Evolutionary conservation across 2,329 filamentous ascomycete species (phyloP).

Genomic region (Drechslerella coelobrocha): DNA sequence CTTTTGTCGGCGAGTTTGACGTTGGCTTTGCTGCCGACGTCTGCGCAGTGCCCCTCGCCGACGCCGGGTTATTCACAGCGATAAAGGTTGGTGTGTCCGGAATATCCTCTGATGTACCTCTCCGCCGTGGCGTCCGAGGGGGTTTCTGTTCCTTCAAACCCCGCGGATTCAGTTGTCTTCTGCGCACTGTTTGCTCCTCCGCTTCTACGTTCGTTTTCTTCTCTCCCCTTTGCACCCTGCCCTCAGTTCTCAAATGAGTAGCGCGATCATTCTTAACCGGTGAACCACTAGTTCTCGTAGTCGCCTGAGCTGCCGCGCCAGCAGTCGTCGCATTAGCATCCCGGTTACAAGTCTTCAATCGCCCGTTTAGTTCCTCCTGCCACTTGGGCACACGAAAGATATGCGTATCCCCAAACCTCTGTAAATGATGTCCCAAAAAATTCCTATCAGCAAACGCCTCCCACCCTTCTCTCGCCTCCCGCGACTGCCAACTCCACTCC

Average conservation of each 20-base stretch:
- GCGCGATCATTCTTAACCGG: too few relatives aligned
- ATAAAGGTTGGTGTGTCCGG: constrained; percentile 18
- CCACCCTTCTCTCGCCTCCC: constrained; percentile 7
- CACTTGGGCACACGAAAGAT: constrained; percentile 18
- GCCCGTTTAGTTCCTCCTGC: constrained; percentile 15
- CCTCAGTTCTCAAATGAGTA: too few relatives aligned
- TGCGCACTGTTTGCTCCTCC: background rate
- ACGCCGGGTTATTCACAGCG: background rate
- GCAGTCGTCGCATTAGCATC: background rate
- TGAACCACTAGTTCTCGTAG: background rate
- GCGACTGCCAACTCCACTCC: constrained; percentile 20
- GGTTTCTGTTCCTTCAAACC: background rate
- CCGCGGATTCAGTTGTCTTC: background rate
- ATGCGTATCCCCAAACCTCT: constrained; percentile 16
- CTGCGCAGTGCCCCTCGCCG: background rate
- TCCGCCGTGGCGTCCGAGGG: constrained; percentile 9
- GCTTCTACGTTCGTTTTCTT: too few relatives aligned
- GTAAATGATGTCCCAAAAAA: constrained; percentile 19
- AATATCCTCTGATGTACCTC: constrained; percentile 9
- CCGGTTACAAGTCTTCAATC: background rate
- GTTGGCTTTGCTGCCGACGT: background rate
- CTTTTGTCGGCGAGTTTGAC: background rate
- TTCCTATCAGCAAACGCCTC: constrained; percentile 9
- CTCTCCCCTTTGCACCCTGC: too few relatives aligned
- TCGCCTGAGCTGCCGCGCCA: background rate